Base-by-base conservation (phyloP, 768 basidiomycete genomes). In the Brasilioporus rufonigricans region DNA sequence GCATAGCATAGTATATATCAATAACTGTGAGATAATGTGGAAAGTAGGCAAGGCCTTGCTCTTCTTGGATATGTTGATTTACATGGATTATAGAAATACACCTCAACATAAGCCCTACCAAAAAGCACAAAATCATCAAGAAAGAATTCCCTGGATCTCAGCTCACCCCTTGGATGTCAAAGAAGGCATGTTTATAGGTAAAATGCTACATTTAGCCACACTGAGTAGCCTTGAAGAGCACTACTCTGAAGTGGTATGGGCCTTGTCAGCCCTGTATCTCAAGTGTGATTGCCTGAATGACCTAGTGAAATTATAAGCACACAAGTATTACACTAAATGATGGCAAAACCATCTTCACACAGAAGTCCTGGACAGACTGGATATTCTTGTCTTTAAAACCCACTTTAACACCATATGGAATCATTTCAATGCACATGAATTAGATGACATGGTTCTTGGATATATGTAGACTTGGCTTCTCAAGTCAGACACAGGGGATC, bases 141-240 rank as follows among this genome's bases (percentile, higher is more conserved):
- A 39, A 26, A 27, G 24, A 32, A 40, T 54, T n/a, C 57, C 48
- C 5, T 58, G 60, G 58, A 53, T 58, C 2, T 50, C 44, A 2
- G 32, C 43, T 24, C 50, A 61, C 24, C 57, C 50, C 0, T 4
- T 45, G 0, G 50, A 61, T 1, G 53, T 61, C 1, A 61, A 61
- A 19, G 27, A 44, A 41, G 60, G 57, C 0, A 61, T 50, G 1
- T 38, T 38, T 9, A 38, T 38, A 4, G 38, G 38, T 38, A 18
- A n/a, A 18, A 38, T 38, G 38, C 19, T 18, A 18, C 18, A 18
- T 2, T 19, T 38, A 38, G 38, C 38, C 38, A 38, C 38, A 1
- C n/a, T 38, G 1, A n/a, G 38, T 38, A 38, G 38, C 19, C 18
- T 11, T 5, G 38, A 38, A 3, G n/a, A n/a, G n/a, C n/a, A 38